Base-by-base conservation (phyloP, 108 stramenopile genomes). In the Nitzschia sp. region DNA sequence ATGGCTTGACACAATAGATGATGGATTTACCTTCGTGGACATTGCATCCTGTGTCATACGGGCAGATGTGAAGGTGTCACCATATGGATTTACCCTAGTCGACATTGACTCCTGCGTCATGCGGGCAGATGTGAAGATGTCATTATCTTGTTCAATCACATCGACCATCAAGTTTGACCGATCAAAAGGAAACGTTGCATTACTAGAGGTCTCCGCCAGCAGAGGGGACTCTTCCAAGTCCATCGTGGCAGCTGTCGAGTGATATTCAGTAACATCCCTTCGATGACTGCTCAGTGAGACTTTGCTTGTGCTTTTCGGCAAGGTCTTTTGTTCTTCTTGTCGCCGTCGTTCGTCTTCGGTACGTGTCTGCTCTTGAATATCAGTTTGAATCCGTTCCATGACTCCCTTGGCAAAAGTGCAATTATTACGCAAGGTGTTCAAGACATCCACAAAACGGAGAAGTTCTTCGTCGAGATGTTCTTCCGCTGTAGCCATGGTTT, bases 331-430 rank as follows among this genome's bases (percentile, higher is more conserved):
- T 42, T 6, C 38, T 13, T 42, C 9, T 42, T 13, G 38, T 6
- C 38, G 38, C 38, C n/a, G 6, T 6, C 6, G 6, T 18, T 54
- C 24, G 53, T 54, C 53, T 54, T 54, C 53, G 23, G 5, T 5
- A 8, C 18, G 32, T 1, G 59, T 23, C 2, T 23, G 32, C 2
- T 60, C 59, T n/a, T 35, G 15, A 23, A 60, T 60, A 35, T 60
- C 59, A 3, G 31, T 60, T 34, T 60, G 59, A n/a, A 60, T 60
- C 23, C 59, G 28, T 15, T 35, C 33, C 59, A 60, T 60, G 33
- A 60, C 59, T 31, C 34, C 32, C 5, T 35, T 33, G 32, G 59
- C 59, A 60, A 60, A 60, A 33, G 15, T 23, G 33, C 59, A 60
- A 23, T 60, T 60, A n/a, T 34, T 17, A 1, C 59, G 59, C 1